A percentile compares a stretch with the other conserved stretches of the same genome.
Evolutionary conservation across 2,329 filamentous ascomycete species (phyloP).

Genomic region (Aspergillus glaucus): DNA sequence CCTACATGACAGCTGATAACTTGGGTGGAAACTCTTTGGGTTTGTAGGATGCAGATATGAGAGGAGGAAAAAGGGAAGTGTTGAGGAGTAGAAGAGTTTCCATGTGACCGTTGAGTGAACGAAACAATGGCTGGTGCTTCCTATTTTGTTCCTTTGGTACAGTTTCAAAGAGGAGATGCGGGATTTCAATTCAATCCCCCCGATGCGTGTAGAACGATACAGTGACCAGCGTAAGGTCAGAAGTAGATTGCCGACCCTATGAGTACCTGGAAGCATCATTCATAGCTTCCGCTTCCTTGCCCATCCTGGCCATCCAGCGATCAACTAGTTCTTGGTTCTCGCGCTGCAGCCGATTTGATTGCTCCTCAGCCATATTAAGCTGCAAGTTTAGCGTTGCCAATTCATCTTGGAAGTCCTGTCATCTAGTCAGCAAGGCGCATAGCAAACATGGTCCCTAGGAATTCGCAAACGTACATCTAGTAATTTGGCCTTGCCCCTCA

Average conservation of each 20-base stretch:
- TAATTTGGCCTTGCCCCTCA: constrained; percentile 75
- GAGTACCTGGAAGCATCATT: constrained; percentile 55
- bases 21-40: background rate
- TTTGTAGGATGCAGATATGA: background rate
- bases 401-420: constrained; percentile 80
- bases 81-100: no score
- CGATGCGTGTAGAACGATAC: background rate
- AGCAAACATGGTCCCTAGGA: background rate
- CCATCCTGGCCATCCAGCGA: constrained; percentile 85
- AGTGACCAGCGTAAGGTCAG: background rate
- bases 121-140: no score
- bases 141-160: no score
- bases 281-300: constrained; percentile 79
- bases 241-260: constrained; percentile 15
- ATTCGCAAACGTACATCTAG: constrained; percentile 53
- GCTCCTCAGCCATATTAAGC: constrained; percentile 76
- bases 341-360: constrained; percentile 61
- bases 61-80: background rate
- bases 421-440: constrained; percentile 4
- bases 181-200: background rate
- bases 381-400: constrained; percentile 82
- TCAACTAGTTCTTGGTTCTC: constrained; percentile 88
- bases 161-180: background rate
- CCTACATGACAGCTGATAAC: background rate
- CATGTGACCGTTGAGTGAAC: no score